Conservation (phyloP, 768 basidiomycete species). For the Russula ochroleuca region DNA sequence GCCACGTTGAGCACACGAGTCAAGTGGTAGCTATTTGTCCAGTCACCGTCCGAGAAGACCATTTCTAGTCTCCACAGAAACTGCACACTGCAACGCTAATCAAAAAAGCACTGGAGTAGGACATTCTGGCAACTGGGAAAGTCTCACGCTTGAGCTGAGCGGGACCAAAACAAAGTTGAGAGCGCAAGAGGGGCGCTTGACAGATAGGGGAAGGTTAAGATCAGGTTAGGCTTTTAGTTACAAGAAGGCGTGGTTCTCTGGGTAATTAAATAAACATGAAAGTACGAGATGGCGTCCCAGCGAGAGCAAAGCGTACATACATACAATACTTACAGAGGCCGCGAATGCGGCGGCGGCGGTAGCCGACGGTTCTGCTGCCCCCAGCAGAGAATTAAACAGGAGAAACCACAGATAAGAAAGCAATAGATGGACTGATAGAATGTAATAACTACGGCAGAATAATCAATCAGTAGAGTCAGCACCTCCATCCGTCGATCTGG, state of each 20-base stretch:
- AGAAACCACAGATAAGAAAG: slow-evolving; percentile 23
- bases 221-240: slow-evolving; percentile 18
- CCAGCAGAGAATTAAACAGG: slow-evolving; percentile 15
- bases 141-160: background rate
- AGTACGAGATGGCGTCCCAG: slow-evolving; percentile 23
- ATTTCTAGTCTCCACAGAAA: slow-evolving; percentile 21
- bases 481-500: slow-evolving; percentile 21
- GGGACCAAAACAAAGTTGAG: background rate
- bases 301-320: slow-evolving; percentile 26
- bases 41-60: slow-evolving; percentile 4
- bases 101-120: background rate
- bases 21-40: background rate
- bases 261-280: slow-evolving; percentile 26
- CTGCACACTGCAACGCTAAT: background rate
- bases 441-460: slow-evolving; percentile 24
- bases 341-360: slow-evolving; percentile 5
- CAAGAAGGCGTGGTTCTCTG: slow-evolving; percentile 24
- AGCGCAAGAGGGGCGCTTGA: slow-evolving; percentile 4
- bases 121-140: background rate
- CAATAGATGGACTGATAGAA: slow-evolving; percentile 20
- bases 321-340: slow-evolving; percentile 25
- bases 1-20: slow-evolving; percentile 24
- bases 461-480: slow-evolving; percentile 22
- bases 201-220: slow-evolving; percentile 22
- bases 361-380: slow-evolving; percentile 1